These are phyloP conservation scores for Pestalotiopsis sp. DNA, from an alignment of 2,329 filamentous ascomycete genomes.

Conservation along the genomic window DNA sequence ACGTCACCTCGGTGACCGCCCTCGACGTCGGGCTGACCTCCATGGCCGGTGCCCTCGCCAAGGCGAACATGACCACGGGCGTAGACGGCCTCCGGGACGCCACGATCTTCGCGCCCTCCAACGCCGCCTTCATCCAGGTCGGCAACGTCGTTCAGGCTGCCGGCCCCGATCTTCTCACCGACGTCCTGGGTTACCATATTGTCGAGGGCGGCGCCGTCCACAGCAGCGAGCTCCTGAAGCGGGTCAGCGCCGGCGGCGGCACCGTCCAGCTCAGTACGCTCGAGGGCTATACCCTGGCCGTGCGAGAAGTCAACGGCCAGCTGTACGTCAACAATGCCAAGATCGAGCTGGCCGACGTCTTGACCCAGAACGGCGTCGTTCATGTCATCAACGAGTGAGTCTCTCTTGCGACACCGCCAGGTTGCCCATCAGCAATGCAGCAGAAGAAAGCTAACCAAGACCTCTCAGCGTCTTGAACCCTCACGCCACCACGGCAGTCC, in stretches of 20 bases:
- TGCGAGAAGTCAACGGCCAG: slow-evolving; percentile 36
- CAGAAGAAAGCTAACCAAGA: not conserved
- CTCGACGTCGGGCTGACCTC: slow-evolving; percentile 37
- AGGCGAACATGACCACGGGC: slow-evolving; percentile 22
- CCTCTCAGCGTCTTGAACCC: slow-evolving; percentile 41
- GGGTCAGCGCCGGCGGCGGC: not conserved
- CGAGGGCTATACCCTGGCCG: slow-evolving; percentile 34
- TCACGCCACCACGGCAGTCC: slow-evolving; percentile 28
- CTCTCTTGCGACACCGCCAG: slow-evolving; percentile 32
- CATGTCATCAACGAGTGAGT: slow-evolving; percentile 38
- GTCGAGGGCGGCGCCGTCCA: slow-evolving; percentile 28
- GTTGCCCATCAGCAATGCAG: slow-evolving; percentile 24
- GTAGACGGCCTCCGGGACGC: slow-evolving; percentile 27
- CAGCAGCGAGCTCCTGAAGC: slow-evolving; percentile 28
- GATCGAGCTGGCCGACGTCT: slow-evolving; percentile 1
- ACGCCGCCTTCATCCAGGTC: slow-evolving; percentile 34
- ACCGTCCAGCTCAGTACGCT: slow-evolving; percentile 27
- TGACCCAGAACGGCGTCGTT: slow-evolving; percentile 14
- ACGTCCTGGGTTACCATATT: slow-evolving; percentile 38
- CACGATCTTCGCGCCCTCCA: slow-evolving; percentile 33
- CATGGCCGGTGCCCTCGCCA: slow-evolving; percentile 37
- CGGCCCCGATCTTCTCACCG: slow-evolving; percentile 27
- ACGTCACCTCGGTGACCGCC: slow-evolving; percentile 33
- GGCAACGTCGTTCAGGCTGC: slow-evolving; percentile 34
- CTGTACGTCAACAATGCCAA: slow-evolving; percentile 27